Evolutionary conservation across 306 rosid species (phyloP).

Genomic region (Hippophae rhamnoides): DNA sequence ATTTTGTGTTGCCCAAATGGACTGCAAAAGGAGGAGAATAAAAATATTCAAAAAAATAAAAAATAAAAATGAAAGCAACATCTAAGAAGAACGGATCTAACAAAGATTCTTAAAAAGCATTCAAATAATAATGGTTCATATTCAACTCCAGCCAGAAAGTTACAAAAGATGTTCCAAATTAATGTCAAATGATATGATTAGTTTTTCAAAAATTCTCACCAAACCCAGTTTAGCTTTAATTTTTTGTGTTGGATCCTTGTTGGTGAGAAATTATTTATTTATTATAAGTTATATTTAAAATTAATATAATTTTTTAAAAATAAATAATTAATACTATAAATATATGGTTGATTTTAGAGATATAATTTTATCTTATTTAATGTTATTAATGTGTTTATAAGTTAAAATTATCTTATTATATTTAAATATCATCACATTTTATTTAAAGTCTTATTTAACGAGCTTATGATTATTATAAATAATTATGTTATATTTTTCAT

Average conservation of each 20-base stretch:
- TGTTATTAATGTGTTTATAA: no score
- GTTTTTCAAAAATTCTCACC: conserved; percentile 11
- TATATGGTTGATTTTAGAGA: no score
- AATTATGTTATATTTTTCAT: no score
- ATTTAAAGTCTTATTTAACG: no score
- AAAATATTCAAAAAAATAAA: background rate
- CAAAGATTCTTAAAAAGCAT: background rate
- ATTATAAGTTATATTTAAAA: background rate
- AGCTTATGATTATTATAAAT: no score
- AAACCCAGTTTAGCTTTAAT: background rate
- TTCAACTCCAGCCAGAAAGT: background rate
- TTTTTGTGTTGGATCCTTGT: background rate
- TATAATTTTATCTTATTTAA: no score
- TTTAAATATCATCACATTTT: no score
- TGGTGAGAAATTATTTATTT: background rate
- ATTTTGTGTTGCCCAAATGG: conserved; percentile 34
- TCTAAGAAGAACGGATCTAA: background rate
- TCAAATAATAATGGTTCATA: background rate
- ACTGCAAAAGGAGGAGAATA: conserved; percentile 15
- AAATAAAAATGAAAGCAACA: conserved; percentile 3
- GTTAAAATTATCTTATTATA: no score
- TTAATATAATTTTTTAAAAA: background rate
- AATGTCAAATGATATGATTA: background rate
- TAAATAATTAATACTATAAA: background rate
- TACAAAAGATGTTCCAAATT: background rate